Conservation (phyloP, 306 rosid genomes). For the Sicyos edulis region DNA sequence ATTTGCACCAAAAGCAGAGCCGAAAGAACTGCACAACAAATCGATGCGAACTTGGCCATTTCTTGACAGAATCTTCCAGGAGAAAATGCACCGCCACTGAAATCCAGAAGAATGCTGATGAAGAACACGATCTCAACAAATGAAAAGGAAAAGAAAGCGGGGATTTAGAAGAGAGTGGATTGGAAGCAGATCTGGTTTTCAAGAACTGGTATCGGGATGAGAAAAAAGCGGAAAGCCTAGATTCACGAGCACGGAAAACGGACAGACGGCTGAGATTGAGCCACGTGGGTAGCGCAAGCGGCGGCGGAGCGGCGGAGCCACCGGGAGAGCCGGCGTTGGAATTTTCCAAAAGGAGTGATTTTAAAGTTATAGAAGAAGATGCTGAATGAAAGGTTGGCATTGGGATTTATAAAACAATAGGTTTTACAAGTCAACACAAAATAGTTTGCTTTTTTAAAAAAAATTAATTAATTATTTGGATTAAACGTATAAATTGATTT, state of each 20-base stretch:
- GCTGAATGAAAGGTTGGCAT: background rate
- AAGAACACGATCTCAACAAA: constrained; percentile 35
- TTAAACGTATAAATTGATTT: background rate
- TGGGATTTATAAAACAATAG: background rate
- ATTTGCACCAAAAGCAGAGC: constrained; percentile 25
- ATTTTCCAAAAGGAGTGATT: background rate
- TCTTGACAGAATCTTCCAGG: background rate
- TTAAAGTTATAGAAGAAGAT: background rate
- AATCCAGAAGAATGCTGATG: constrained; percentile 12
- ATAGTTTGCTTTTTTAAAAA: too few relatives aligned
- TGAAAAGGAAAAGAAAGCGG: background rate
- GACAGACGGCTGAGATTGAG: background rate
- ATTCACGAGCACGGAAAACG: constrained; percentile 29
- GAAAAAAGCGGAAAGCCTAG: constrained; percentile 24
- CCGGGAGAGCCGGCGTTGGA: constrained; percentile 8
- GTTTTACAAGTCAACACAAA: background rate
- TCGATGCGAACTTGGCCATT: constrained; percentile 37
- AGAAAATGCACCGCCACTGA: background rate
- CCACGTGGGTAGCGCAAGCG: constrained; percentile 27
- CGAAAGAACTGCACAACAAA: constrained; percentile 21
- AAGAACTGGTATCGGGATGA: constrained; percentile 21
- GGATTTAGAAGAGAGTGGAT: background rate
- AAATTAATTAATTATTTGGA: too few relatives aligned
- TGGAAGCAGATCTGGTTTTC: constrained; percentile 15
- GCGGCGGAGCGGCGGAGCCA: constrained; percentile 8